Evolutionary conservation across 2,329 filamentous ascomycete species (phyloP), one percentile per base, ranked within the genome.

Genomic region (Ascomycota sp.): DNA sequence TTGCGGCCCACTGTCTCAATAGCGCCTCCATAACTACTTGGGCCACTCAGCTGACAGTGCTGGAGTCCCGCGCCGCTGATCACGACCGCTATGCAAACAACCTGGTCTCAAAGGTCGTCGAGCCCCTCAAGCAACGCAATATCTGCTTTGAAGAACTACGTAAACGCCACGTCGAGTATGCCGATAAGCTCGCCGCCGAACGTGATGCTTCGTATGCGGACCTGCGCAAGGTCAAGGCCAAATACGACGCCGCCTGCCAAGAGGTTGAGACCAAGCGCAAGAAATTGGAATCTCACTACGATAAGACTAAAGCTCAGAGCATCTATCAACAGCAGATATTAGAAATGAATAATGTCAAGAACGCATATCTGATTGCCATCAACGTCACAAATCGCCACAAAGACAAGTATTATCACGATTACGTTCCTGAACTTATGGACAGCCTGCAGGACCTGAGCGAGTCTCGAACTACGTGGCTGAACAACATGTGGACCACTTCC

Each of bases 311-410:
- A 57, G 83, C 86, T 7, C 80, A 93, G 47, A 76, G 71, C 47
- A 74, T 81, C 23, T 98, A 92, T 53, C 81, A 92, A 45, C 82
- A 93, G 48, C 86, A 95, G 52, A 64, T 91, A 35, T 57, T 75
- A 35, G 89, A 98, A 42, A 95, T 95, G 89, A 80, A 89, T 55
- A 98, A 98, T 48, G 68, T 77, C 50, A 98, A 98, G 62, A 98
- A 98, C 51, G 83, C 79, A n/a, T 98, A 98, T 47, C 59, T 98
- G 36, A 93, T 98, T 44, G 69, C 73, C 36, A 93, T 98, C 57
- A 92, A 92, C 47, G 81, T 95, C 34, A 91, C 85, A 22, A 98
- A 98, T 55, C 92, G 89, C 57, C 75, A 93, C 46, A 98, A 95
- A 58, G 83, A 94, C 48, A 81, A 76, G 47, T 95, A 95, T 58